Evolutionary conservation across 2,329 filamentous ascomycete species (phyloP).

Genomic region (Aureobasidium sp.): DNA sequence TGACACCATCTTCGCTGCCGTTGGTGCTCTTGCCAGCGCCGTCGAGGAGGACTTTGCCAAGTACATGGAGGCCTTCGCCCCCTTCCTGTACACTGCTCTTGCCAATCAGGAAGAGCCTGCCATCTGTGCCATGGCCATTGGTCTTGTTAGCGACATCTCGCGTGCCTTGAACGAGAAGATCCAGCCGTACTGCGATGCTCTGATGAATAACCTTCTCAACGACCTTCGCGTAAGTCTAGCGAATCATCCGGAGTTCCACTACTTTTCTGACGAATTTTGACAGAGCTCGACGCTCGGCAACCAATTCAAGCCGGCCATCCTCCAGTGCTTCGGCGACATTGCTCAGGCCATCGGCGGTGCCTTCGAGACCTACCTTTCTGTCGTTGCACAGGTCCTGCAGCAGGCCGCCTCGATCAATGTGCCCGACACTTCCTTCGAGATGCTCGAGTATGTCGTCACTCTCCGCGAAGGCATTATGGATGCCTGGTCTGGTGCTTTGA

Average conservation of each 20-base stretch:
- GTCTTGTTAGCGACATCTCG: slow-evolving; percentile 91
- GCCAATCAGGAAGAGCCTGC: slow-evolving; percentile 92
- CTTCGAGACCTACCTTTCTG: slow-evolving; percentile 86
- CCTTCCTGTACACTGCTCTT: slow-evolving; percentile 88
- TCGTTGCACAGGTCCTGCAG: slow-evolving; percentile 89
- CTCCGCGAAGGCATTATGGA: slow-evolving; percentile 98
- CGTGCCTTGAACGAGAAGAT: slow-evolving; percentile 82
- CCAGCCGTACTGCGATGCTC: slow-evolving; percentile 90
- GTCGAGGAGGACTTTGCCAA: slow-evolving; percentile 89
- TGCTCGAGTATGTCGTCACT: slow-evolving; percentile 93
- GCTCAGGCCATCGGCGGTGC: slow-evolving; percentile 84
- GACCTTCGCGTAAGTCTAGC: slow-evolving; percentile 59
- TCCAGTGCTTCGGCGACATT: slow-evolving; percentile 97
- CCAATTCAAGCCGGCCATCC: slow-evolving; percentile 95
- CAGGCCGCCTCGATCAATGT: slow-evolving; percentile 80
- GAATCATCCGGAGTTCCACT: slow-evolving; percentile 26
- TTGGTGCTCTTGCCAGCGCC: slow-evolving; percentile 84
- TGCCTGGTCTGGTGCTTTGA: slow-evolving; percentile 94
- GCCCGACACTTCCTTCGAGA: slow-evolving; percentile 68
- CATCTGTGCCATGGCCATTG: slow-evolving; percentile 94
- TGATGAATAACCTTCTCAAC: slow-evolving; percentile 96
- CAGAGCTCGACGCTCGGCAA: slow-evolving; percentile 73
- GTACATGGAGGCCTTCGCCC: slow-evolving; percentile 94
- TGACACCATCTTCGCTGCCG: slow-evolving; percentile 84
- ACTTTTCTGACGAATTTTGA: slow-evolving; percentile 31